Percentiles rank a stretch among this genome's conserved stretches.
These are phyloP conservation scores for Blastobotrys aristatus DNA, from an alignment of 1,139 yeast species.

Conservation along the genomic window DNA sequence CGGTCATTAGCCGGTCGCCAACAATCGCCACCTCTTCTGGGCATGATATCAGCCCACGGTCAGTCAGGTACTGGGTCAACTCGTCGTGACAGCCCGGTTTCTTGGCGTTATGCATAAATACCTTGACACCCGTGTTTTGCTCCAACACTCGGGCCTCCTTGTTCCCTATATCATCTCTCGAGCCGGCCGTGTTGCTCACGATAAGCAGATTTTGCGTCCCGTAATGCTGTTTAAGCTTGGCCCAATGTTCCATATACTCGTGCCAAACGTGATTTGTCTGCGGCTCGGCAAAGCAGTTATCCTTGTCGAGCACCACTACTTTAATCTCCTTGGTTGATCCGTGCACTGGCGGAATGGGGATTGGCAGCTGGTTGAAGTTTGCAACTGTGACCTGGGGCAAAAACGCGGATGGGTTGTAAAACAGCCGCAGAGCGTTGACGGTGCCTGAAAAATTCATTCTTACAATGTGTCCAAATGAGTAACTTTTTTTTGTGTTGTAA, in stretches of 20 bases:
- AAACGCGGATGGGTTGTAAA: conserved; percentile 61
- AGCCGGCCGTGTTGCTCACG: conserved; percentile 93
- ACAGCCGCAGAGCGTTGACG: conserved; percentile 45
- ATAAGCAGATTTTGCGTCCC: conserved; percentile 67
- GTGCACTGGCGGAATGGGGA: conserved; percentile 35
- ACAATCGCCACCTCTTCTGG: conserved; percentile 73
- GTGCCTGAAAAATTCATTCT: conserved; percentile 26
- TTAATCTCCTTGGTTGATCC: conserved; percentile 41
- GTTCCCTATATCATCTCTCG: conserved; percentile 61
- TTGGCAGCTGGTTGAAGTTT: conserved; percentile 58
- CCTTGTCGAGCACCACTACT: conserved; percentile 88
- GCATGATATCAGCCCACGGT: conserved; percentile 31
- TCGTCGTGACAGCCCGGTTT: conserved; percentile 87
- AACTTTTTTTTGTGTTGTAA: too few species aligned
- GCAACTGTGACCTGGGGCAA: conserved; percentile 61
- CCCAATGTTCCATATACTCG: conserved; percentile 60
- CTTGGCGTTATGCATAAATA: conserved; percentile 70
- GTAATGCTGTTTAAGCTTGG: conserved; percentile 46
- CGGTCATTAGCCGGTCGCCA: conserved; percentile 90
- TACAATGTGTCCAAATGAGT: too few species aligned
- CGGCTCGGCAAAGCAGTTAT: conserved; percentile 88
- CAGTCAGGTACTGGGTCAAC: conserved; percentile 53
- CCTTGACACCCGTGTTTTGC: conserved; percentile 64
- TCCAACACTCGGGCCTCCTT: conserved; percentile 65
- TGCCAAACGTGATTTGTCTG: conserved; percentile 80